Conservation (phyloP, 2,329 filamentous ascomycete genomes). For the Nemania sp. region DNA sequence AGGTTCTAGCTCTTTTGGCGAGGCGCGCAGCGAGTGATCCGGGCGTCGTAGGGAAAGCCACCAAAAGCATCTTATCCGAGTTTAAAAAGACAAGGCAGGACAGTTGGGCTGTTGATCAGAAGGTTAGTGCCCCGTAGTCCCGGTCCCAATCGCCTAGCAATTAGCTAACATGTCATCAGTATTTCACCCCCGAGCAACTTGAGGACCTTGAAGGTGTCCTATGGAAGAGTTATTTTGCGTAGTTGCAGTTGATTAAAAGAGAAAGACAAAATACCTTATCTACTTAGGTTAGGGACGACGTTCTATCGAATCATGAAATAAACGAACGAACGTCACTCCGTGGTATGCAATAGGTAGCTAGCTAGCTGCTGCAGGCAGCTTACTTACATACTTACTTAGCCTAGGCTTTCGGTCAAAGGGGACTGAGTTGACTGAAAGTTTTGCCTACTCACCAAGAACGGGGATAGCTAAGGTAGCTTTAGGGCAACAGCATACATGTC, state of each 20-base stretch:
- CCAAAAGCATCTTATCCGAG: conserved; percentile 90
- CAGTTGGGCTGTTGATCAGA: conserved; percentile 97
- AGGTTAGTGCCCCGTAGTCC: conserved; percentile 61
- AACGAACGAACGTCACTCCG: background rate
- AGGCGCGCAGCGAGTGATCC: conserved; percentile 84
- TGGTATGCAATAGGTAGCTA: no score
- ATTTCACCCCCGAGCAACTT: conserved; percentile 89
- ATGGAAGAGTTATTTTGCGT: conserved; percentile 99
- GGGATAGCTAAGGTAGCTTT: no score
- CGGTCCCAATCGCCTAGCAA: background rate
- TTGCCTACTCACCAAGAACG: no score
- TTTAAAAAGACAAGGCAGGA: conserved; percentile 99
- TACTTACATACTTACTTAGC: no score
- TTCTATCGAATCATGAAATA: no score
- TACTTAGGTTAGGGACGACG: no score
- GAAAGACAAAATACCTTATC: background rate
- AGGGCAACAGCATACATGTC: no score
- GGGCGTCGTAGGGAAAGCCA: conserved; percentile 92
- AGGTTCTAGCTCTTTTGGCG: conserved; percentile 84
- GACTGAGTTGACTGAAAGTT: no score
- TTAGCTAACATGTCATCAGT: conserved; percentile 54
- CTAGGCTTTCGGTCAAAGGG: background rate
- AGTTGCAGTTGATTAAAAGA: conserved; percentile 27
- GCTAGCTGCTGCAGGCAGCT: no score
- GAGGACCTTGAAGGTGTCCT: conserved; percentile 95